These are phyloP conservation scores for Atkinsonella hypoxylon DNA, from an alignment of 2,329 filamentous ascomycete genomes.

Conservation along the genomic window DNA sequence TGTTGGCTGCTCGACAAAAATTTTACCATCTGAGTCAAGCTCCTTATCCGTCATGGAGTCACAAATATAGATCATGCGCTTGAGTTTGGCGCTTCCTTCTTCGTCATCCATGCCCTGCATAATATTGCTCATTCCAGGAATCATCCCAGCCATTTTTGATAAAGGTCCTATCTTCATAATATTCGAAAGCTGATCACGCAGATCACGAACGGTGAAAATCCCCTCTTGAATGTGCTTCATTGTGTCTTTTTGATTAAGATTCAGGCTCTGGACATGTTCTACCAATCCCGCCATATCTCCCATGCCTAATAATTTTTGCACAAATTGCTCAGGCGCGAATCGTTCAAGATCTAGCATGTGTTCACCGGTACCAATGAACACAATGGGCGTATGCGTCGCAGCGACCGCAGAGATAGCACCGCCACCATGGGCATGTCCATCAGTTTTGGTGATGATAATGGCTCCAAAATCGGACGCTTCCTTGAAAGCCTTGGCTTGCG, in stretches of 20 bases:
- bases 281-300: slow-evolving; percentile 91
- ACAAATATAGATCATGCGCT: slow-evolving; percentile 98
- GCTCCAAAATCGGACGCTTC: slow-evolving; percentile 93
- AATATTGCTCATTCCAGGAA: slow-evolving; percentile 84
- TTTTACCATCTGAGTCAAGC: slow-evolving; percentile 87
- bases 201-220: slow-evolving; percentile 87
- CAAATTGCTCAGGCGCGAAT: slow-evolving; percentile 86
- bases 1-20: slow-evolving; percentile 83
- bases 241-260: slow-evolving; percentile 94
- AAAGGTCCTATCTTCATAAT: slow-evolving; percentile 99
- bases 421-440: slow-evolving; percentile 88
- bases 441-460: slow-evolving; percentile 98
- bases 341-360: slow-evolving; percentile 91
- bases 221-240: slow-evolving; percentile 98
- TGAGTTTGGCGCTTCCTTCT: slow-evolving; percentile 83
- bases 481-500: slow-evolving; percentile 93
- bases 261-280: slow-evolving; percentile 91
- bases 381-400: slow-evolving; percentile 90
- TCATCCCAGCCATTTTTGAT: slow-evolving; percentile 98
- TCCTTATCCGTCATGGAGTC: slow-evolving; percentile 97
- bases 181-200: slow-evolving; percentile 89
- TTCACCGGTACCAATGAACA: slow-evolving; percentile 95
- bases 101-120: slow-evolving; percentile 97
- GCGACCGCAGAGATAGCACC: slow-evolving; percentile 96
- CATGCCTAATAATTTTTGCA: slow-evolving; percentile 91